Percentiles rank a stretch among this genome's conserved stretches.
Conservation (phyloP, 305 asterid species). For the Solanum hybrid region DNA sequence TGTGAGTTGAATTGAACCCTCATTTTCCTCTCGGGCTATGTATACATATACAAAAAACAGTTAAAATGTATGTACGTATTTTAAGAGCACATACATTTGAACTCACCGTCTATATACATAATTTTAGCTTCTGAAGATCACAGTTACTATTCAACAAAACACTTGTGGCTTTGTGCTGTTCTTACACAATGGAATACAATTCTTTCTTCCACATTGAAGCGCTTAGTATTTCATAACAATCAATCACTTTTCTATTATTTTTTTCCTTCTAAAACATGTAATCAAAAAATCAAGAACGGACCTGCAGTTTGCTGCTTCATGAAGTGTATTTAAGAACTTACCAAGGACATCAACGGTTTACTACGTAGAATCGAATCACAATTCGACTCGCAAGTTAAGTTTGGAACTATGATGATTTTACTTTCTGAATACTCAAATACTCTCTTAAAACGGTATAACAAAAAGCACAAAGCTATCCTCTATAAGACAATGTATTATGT, state of each 20-base stretch:
- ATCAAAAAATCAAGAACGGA: not conserved
- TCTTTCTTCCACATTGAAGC: not conserved
- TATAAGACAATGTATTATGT: not conserved
- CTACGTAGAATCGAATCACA: not conserved
- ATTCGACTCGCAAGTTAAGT: not conserved
- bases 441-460: not conserved
- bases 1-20: not conserved
- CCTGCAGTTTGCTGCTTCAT: not conserved
- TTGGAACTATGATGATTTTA: not conserved
- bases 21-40: not conserved
- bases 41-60: not conserved
- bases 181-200: not conserved
- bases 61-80: not conserved
- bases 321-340: not conserved
- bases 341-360: not conserved
- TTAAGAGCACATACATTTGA: not conserved
- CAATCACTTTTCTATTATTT: not conserved
- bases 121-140: not conserved
- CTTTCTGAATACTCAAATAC: not conserved
- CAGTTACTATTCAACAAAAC: not conserved
- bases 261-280: not conserved
- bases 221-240: not conserved
- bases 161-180: not conserved
- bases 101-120: not conserved
- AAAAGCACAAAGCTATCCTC: not conserved